Percentiles rank a stretch among this genome's conserved stretches.
These are phyloP conservation scores for Combretum micranthum DNA, from an alignment of 345 rosid species.

Conservation along the genomic window DNA sequence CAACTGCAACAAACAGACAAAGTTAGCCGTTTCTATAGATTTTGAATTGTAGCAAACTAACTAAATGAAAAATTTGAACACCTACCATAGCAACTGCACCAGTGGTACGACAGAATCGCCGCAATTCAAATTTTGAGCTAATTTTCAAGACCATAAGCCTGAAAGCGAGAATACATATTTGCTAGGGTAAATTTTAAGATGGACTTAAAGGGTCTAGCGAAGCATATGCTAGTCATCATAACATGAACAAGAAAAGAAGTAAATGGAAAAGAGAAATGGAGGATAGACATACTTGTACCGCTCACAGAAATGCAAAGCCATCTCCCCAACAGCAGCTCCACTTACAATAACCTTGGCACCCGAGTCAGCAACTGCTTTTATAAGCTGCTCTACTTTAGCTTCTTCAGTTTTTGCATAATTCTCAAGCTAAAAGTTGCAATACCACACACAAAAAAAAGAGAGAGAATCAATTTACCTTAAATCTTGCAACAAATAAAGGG, in stretches of 20 bases:
- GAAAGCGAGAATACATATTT: constrained; percentile 15
- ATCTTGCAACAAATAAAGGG: too few species aligned
- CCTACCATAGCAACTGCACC: constrained; percentile 85
- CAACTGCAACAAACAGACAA: constrained; percentile 39
- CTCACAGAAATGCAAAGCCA: constrained; percentile 99
- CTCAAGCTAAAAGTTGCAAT: constrained; percentile 54
- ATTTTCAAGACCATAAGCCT: constrained; percentile 96
- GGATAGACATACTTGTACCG: constrained; percentile 71
- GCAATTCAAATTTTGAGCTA: constrained; percentile 94
- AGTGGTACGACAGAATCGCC: constrained; percentile 92
- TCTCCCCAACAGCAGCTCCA: constrained; percentile 95
- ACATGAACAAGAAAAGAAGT: not conserved
- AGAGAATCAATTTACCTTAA: too few species aligned
- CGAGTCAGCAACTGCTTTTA: constrained; percentile 90
- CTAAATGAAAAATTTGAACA: not conserved
- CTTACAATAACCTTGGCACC: constrained; percentile 97
- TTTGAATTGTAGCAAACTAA: not conserved
- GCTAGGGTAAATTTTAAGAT: not conserved
- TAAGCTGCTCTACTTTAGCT: constrained; percentile 89
- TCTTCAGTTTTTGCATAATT: constrained; percentile 97
- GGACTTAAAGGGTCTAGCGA: not conserved
- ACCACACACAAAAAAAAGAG: not conserved
- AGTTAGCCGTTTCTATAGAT: constrained; percentile 2
- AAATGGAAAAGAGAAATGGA: not conserved
- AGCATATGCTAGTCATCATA: too few species aligned